Evolutionary conservation across 352 stramenopile genomes (phyloP), one percentile per base, ranked within the genome.

Genomic region (Phytophthora brassicae): DNA sequence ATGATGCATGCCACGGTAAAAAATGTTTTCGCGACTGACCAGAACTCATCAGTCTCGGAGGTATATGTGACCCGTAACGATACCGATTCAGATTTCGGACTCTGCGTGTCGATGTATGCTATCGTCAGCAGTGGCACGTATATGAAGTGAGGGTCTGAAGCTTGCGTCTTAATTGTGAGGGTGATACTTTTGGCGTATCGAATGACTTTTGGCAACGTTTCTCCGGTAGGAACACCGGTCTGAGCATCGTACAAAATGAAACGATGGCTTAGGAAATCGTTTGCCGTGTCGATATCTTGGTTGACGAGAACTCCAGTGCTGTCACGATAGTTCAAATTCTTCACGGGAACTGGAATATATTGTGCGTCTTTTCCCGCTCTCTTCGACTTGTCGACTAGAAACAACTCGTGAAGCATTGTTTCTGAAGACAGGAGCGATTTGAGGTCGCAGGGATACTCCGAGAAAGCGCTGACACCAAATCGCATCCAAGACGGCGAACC

Each of bases 181-280:
- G 78, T 77, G 51, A 97, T 84, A 22, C 52, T 67, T 47, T 83
- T 69, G 1, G 86, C 90, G 54, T 95, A 96, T 14, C 82, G 74
- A 44, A 89, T 70, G 1, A 88, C 81, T 17, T 79, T 74, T 0
- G 84, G 68, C 45, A 72, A 80, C 8, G 53, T 79, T 26, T 81
- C 75, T 6, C 70, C 73, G 2, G 68, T 45, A 33, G 73, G 60
- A 9, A 92, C 65, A 6, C 89, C 86, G 0, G 83, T 92, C 17
- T 84, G 68, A 45, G 81, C 75, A 59, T 98, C 95, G 49, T 92
- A 93, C 23, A 98, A 66, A 61, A 98, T 96, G 61, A 98, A 98
- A 1, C 94, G 80, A 22, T 97, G 84, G 29, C 72, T 95, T 17
- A 98, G 73, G 19, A 94, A 72, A 64, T 98, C 90, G 71, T 97